A percentile compares a stretch with the other conserved stretches of the same genome.
These are phyloP conservation scores for Alternaria gansuensis DNA, from an alignment of 2,329 filamentous ascomycete species.

Conservation along the genomic window DNA sequence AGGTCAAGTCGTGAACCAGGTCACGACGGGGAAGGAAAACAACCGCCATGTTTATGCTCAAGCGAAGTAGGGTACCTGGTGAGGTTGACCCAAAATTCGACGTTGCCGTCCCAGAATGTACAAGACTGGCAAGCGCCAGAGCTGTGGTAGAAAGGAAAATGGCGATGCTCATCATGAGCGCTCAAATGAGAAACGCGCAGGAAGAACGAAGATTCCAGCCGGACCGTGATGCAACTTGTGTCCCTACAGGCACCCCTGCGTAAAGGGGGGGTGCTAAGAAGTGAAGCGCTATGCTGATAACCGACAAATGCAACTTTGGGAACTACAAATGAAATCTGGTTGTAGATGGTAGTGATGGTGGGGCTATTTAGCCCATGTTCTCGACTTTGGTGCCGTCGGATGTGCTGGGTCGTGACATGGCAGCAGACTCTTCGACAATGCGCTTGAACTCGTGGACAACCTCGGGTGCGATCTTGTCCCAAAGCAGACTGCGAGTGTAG, in stretches of 20 bases:
- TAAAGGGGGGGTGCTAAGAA: slow-evolving; percentile 33
- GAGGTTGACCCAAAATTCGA: slow-evolving; percentile 33
- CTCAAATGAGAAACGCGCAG: slow-evolving; percentile 19
- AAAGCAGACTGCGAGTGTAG: slow-evolving; percentile 89
- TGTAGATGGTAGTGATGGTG: slow-evolving; percentile 16
- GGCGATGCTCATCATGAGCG: slow-evolving; percentile 35
- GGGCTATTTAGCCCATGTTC: slow-evolving; percentile 32
- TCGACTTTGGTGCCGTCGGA: slow-evolving; percentile 48
- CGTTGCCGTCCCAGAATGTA: slow-evolving; percentile 48
- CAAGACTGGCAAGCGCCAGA: slow-evolving; percentile 33
- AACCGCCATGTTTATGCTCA: slow-evolving; percentile 44
- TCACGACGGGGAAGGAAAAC: slow-evolving; percentile 35
- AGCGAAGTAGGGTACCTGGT: slow-evolving; percentile 30
- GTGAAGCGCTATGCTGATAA: slow-evolving; percentile 48
- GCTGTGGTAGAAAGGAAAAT: slow-evolving; percentile 35
- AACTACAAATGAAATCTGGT: slow-evolving; percentile 36
- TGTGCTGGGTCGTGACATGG: slow-evolving; percentile 48
- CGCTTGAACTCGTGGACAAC: slow-evolving; percentile 92
- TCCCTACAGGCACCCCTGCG: slow-evolving; percentile 40
- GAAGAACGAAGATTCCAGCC: slow-evolving; percentile 39
- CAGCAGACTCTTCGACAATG: slow-evolving; percentile 80
- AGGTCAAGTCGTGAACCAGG: slow-evolving; percentile 26
- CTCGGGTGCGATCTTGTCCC: slow-evolving; percentile 91
- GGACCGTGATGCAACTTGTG: slow-evolving; percentile 47
- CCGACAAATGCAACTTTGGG: slow-evolving; percentile 41